Conservation (phyloP, 164 flowering plant species). For the Piper betle region DNA sequence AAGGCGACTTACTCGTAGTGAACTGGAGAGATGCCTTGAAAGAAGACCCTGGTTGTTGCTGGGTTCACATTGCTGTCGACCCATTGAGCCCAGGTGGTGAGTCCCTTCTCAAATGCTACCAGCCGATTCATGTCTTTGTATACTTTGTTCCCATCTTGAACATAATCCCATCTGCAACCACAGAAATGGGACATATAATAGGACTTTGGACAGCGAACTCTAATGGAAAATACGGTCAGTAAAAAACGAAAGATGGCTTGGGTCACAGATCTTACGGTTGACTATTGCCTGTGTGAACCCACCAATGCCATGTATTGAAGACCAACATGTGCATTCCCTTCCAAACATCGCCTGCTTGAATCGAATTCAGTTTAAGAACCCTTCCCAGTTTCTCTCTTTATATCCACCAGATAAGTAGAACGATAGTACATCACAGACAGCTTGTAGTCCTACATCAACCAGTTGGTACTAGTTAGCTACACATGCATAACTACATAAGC, state of each 20-base stretch:
- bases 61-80: slow-evolving; percentile 50
- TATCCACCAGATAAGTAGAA: slow-evolving; percentile 56
- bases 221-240: background rate
- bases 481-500: too few species aligned
- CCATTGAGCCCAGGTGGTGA: slow-evolving; percentile 79
- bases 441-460: slow-evolving; percentile 44
- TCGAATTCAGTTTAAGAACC: slow-evolving; percentile 49
- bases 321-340: slow-evolving; percentile 55
- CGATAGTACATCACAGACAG: slow-evolving; percentile 32
- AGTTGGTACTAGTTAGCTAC: too few species aligned
- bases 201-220: too few species aligned
- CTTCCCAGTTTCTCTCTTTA: slow-evolving; percentile 28
- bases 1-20: slow-evolving; percentile 40
- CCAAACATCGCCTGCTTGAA: slow-evolving; percentile 47
- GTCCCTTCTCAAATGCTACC: slow-evolving; percentile 49
- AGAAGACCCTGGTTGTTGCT: slow-evolving; percentile 58
- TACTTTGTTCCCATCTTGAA: slow-evolving; percentile 29
- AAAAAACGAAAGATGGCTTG: background rate
- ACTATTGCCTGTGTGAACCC: slow-evolving; percentile 61
- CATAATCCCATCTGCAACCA: slow-evolving; percentile 63
- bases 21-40: slow-evolving; percentile 83
- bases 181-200: too few species aligned
- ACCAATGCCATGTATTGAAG: slow-evolving; percentile 94
- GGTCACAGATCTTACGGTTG: slow-evolving; percentile 36
- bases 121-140: slow-evolving; percentile 66